Evolutionary conservation across 129 eudicot genomes (phyloP), one percentile per base, ranked within the genome.

Genomic region (Arctium minus): DNA sequence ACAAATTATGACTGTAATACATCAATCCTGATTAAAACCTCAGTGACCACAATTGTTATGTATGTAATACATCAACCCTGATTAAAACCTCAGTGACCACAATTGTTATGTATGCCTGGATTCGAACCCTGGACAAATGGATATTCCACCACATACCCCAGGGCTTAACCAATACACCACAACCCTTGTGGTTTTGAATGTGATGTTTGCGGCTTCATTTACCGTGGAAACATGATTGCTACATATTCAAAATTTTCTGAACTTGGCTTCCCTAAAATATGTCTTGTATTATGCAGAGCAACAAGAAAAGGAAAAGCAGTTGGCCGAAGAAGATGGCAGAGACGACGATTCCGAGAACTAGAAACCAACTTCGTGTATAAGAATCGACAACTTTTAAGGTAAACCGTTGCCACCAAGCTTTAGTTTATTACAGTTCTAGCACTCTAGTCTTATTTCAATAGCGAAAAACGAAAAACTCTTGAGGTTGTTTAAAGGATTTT

Each of bases 251-350:
- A 1, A 36, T 36, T 62, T 62, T 29, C 9, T 53, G 8, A 15
- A 76, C 44, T 53, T 76, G 32, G 37, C 32, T 39, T 12, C 3
- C n/a, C 8, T 64, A 64, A 62, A 18, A 8, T 10, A 38, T 40
- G 40, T 78, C 2, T 39, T 22, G 40, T 42, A 46, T 82, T 46
- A 69, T 76, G 53, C 79, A 83, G 86, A 83, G 86, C 86, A 83
- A 83, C 86, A 83, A 83, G 86, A 83, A 83, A 83, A 83, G 53
- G 82, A 83, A 83, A 83, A 83, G 48, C 82, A 70, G 82, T 72
- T 78, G 78, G 82, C 79, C 22, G 86, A 83, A 80, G 78, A 72
- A 70, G 72, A 83, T 77, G 86, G 81, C 8, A 17, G 29, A 68
- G 86, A 35, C 1, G 78, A 83, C 31, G 39, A 82, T 37, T 60